These are phyloP conservation scores for Carex arenaria DNA, from an alignment of 202 grass and related monocot species.

Conservation along the genomic window DNA sequence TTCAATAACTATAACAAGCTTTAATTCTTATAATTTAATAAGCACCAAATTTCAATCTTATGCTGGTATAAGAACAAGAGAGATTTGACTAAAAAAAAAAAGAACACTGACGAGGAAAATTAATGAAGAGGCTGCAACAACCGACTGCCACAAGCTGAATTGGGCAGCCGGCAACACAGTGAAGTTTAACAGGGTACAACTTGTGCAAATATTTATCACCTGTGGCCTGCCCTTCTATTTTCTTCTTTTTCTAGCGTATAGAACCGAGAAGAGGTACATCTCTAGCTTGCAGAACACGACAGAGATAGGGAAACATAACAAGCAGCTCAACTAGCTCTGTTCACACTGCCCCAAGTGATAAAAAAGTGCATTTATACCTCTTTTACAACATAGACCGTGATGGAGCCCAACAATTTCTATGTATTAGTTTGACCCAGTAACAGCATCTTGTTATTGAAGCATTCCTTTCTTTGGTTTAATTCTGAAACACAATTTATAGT, in stretches of 20 bases:
- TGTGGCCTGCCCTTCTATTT: neutral
- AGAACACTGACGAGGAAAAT: neutral
- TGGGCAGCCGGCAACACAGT: neutral
- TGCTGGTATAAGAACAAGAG: neutral
- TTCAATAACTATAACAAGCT: neutral
- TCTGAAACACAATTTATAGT: conserved; percentile 19
- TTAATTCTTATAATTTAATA: neutral
- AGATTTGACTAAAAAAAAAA: neutral
- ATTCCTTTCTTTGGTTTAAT: neutral
- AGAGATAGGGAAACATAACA: neutral
- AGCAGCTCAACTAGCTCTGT: neutral
- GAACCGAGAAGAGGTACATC: neutral
- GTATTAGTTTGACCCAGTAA: neutral
- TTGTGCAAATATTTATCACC: neutral
- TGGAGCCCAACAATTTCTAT: neutral
- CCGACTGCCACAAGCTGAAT: neutral
- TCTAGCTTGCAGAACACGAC: neutral
- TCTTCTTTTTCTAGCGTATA: neutral
- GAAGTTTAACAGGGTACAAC: neutral
- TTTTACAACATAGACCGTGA: neutral
- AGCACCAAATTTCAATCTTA: neutral
- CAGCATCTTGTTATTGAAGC: neutral
- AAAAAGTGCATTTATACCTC: neutral
- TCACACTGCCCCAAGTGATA: neutral
- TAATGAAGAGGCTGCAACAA: neutral